Evolutionary conservation across 2,329 filamentous ascomycete species (phyloP).

Genomic region (Shiraia sp.): DNA sequence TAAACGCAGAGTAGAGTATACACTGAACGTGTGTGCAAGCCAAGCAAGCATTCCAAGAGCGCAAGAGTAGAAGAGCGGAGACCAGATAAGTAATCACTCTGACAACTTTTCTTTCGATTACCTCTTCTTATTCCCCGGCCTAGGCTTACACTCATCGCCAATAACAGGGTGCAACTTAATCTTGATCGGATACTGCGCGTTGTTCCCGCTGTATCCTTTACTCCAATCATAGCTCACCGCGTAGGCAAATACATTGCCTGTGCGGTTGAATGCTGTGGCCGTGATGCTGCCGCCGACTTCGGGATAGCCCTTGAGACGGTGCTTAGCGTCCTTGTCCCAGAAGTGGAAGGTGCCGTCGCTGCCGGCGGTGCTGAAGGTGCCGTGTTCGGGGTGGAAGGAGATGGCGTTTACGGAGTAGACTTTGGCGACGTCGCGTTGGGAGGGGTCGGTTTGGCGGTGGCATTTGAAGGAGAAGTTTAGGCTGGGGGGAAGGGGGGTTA

Average conservation of each 20-base stretch:
- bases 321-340: slow-evolving; percentile 72
- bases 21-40: too few relatives aligned
- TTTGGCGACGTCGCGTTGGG: slow-evolving; percentile 70
- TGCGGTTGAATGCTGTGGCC: slow-evolving; percentile 86
- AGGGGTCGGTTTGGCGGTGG: slow-evolving; percentile 78
- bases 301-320: slow-evolving; percentile 66
- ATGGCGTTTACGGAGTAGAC: slow-evolving; percentile 97
- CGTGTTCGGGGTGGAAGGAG: slow-evolving; percentile 93
- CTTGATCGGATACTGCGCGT: slow-evolving; percentile 57
- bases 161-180: slow-evolving; percentile 55
- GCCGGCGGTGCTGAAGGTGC: slow-evolving; percentile 97
- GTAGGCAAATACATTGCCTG: slow-evolving; percentile 64
- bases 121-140: slow-evolving; percentile 53
- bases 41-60: too few relatives aligned
- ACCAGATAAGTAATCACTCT: too few relatives aligned
- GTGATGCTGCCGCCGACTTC: slow-evolving; percentile 76
- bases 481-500: slow-evolving; percentile 26
- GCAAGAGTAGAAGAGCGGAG: too few relatives aligned
- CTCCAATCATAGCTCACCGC: slow-evolving; percentile 97
- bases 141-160: slow-evolving; percentile 56
- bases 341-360: slow-evolving; percentile 96
- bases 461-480: slow-evolving; percentile 99
- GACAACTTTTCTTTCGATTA: slow-evolving; percentile 24
- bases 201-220: slow-evolving; percentile 91
- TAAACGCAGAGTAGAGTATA: too few relatives aligned